Evolutionary conservation across 495 filamentous ascomycete species (phyloP).

Genomic region (Aspergillus avenaceus): DNA sequence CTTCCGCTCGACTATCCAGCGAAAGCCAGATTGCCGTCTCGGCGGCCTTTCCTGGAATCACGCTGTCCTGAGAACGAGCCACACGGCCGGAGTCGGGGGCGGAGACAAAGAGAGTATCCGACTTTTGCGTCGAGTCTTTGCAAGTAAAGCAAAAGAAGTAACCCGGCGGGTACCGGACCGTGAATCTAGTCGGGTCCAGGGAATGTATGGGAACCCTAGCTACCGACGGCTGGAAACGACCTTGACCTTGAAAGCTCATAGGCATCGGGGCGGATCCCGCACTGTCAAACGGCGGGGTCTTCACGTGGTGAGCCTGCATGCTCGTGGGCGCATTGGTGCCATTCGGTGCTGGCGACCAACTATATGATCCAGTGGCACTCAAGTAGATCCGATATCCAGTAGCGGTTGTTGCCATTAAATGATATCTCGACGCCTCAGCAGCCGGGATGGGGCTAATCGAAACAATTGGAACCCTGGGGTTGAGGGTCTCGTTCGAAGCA

Average conservation of each 20-base stretch:
- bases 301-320: constrained; percentile 95
- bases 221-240: constrained; percentile 22
- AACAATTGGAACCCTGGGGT: constrained; percentile 64
- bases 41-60: constrained; percentile 43
- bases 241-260: constrained; percentile 23
- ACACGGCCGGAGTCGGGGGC: constrained; percentile 83
- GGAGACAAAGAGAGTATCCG: constrained; percentile 75
- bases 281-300: constrained; percentile 70
- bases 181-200: constrained; percentile 51
- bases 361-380: constrained; percentile 78
- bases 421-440: constrained; percentile 75
- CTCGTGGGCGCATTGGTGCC: constrained; percentile 70
- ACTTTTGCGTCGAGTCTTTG: constrained; percentile 44
- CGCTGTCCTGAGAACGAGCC: constrained; percentile 50
- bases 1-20: constrained; percentile 66
- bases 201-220: constrained; percentile 36
- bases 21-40: constrained; percentile 76
- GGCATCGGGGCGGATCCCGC: constrained; percentile 18
- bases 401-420: constrained; percentile 85
- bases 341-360: constrained; percentile 53
- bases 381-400: constrained; percentile 89
- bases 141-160: constrained; percentile 81
- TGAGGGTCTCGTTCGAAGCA: constrained; percentile 61
- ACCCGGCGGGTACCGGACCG: constrained; percentile 74
- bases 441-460: constrained; percentile 80